Base-by-base conservation (phyloP, 305 asterid genomes). In the Solanum aculeatissimum region DNA sequence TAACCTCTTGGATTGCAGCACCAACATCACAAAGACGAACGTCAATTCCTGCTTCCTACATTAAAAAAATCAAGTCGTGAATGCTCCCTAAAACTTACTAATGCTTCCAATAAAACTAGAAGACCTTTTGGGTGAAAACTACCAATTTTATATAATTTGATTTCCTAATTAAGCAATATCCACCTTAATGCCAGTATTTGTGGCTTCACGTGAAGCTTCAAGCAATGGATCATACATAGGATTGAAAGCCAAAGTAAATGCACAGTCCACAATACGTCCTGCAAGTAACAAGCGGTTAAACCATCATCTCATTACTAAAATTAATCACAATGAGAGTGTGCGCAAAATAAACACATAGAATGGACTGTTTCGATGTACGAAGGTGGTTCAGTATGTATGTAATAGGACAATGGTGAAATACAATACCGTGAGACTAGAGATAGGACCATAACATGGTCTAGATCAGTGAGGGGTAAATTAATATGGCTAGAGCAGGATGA, bases 1-100 rank as follows among this genome's bases (percentile, higher is more conserved):
- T 97, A 89, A 97, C 98, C 90, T 95, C 99, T 90, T 97, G 99
- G 85, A 97, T 95, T 85, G 98, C 99, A 90, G 99, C 98, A 91
- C 99, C 99, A 71, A 97, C 93, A 87, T 97, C 98, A 81, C 99
- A 90, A 82, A 97, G 91, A 78, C 99, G 98, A 54, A 95, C 99
- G 85, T 95, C 99, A 89, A 97, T 91, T 82, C 99, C 99, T 84
- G 99, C 91, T 90, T 95, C 99, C 99, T 97, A 86, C 35, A 83
- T 45, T 75, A 80, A 85, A 35, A 69, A 82, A 79, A 42, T 84
- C 8, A 68, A 32, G 40, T n/a, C 63, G 7, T n/a, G n/a, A 83
- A 58, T 66, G 38, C 27, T 11, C 45, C 9, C 12, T 35, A 77
- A 49, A 49, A 25, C 45, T 77, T 49, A 1, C 16, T 11, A 75